These are phyloP conservation scores for Fusarium stilboides DNA, from an alignment of 2,329 filamentous ascomycete species.

Conservation along the genomic window DNA sequence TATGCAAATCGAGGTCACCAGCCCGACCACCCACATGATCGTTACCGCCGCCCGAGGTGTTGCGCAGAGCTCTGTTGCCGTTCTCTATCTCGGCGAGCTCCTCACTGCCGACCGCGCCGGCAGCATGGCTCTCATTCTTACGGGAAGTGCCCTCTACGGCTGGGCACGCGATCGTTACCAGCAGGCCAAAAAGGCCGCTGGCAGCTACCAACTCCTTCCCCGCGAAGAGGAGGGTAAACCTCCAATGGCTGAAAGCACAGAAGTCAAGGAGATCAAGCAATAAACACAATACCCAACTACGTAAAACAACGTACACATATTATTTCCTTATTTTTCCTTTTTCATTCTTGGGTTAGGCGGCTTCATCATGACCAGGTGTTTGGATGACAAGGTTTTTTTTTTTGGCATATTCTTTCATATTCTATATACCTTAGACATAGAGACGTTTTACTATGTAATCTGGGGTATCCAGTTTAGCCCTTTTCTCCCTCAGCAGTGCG, in stretches of 20 bases:
- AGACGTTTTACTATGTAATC: constrained; percentile 38
- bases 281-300: constrained; percentile 8
- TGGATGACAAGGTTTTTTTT: constrained; percentile 22
- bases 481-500: constrained; percentile 35
- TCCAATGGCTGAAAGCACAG: constrained; percentile 38
- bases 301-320: constrained; percentile 19
- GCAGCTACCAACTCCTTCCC: constrained; percentile 46
- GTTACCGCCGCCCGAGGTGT: constrained; percentile 48
- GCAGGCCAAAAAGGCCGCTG: constrained; percentile 46
- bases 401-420: constrained; percentile 22
- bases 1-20: constrained; percentile 50
- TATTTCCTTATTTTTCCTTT: constrained; percentile 27
- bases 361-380: constrained; percentile 38
- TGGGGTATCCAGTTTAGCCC: constrained; percentile 28
- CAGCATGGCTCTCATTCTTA: constrained; percentile 48
- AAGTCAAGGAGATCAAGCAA: constrained; percentile 33
- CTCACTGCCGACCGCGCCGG: constrained; percentile 48
- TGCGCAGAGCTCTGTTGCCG: constrained; percentile 48
- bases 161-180: constrained; percentile 48
- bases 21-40: constrained; percentile 50
- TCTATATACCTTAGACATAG: constrained; percentile 41
- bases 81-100: constrained; percentile 46
- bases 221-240: constrained; percentile 39
- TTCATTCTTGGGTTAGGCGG: constrained; percentile 31
- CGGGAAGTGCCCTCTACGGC: constrained; percentile 47